A percentile compares a stretch with the other conserved stretches of the same genome.
These are phyloP conservation scores for Pythium vanterpoolii DNA, from an alignment of 352 stramenopile genomes.

Conservation along the genomic window DNA sequence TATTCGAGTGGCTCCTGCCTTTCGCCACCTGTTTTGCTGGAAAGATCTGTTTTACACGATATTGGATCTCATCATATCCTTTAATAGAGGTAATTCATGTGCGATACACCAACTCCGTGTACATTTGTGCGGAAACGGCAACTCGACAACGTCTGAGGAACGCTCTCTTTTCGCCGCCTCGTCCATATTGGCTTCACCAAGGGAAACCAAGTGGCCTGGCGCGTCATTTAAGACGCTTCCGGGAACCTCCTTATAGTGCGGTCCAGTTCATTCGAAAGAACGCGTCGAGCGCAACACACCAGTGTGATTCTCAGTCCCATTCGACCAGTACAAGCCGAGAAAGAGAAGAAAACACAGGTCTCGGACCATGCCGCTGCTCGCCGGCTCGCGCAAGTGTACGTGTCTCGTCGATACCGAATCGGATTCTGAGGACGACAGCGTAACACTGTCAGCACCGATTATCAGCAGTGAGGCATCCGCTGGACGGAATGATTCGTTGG, in stretches of 20 bases:
- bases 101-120: conserved; percentile 1
- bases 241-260: background rate
- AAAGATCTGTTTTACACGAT: background rate
- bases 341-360: background rate
- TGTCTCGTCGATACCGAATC: conserved; percentile 68
- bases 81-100: conserved; percentile 11
- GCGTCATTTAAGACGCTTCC: background rate
- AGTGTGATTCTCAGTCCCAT: background rate
- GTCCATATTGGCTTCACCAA: background rate
- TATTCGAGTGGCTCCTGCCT: conserved; percentile 13
- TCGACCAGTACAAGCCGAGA: background rate
- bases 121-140: conserved; percentile 20
- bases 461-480: too few species aligned
- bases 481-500: too few species aligned
- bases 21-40: background rate
- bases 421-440: conserved; percentile 59
- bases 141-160: conserved; percentile 1
- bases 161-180: background rate
- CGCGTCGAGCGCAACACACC: background rate
- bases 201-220: background rate
- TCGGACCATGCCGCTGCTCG: conserved; percentile 5
- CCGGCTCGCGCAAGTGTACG: conserved; percentile 48
- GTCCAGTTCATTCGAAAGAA: background rate
- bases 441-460: background rate
- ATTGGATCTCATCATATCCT: background rate